Evolutionary conservation across 176 grass and related monocot species (phyloP).

Genomic region (Pontederia crassipes): DNA sequence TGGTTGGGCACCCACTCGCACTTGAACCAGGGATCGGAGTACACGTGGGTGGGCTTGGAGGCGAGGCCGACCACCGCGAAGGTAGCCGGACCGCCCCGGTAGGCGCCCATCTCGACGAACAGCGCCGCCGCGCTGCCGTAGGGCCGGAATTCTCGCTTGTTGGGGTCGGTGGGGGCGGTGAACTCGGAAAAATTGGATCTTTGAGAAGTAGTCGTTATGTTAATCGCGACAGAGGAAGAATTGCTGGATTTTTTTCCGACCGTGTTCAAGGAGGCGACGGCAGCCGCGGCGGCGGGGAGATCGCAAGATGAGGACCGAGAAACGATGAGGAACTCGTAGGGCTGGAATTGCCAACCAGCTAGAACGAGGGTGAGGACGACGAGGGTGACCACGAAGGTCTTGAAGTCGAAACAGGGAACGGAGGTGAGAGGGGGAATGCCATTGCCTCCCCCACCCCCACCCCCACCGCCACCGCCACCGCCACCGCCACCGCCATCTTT

Average conservation of each 20-base stretch:
- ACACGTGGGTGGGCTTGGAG: constrained; percentile 79
- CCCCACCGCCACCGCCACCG: constrained; percentile 13
- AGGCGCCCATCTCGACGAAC: constrained; percentile 85
- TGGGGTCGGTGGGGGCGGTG: constrained; percentile 36
- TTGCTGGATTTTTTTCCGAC: background rate
- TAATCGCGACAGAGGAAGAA: background rate
- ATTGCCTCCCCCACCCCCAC: constrained; percentile 27
- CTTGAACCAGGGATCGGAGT: constrained; percentile 74
- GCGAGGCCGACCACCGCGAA: constrained; percentile 69
- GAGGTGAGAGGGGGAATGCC: constrained; percentile 13
- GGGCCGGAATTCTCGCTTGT: constrained; percentile 52
- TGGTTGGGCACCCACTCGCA: constrained; percentile 76
- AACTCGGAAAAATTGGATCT: background rate
- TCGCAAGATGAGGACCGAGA: constrained; percentile 18
- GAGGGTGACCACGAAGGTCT: constrained; percentile 53
- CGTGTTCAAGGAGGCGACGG: no score
- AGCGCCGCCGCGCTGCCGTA: constrained; percentile 75
- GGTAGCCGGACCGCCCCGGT: constrained; percentile 65
- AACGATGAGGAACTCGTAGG: constrained; percentile 46
- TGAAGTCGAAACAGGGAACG: constrained; percentile 64
- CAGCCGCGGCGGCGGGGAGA: background rate
- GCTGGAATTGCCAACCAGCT: constrained; percentile 78
- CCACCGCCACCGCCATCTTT: constrained; percentile 42
- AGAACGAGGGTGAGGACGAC: constrained; percentile 61
- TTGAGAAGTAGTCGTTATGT: background rate